phyloP scores from a whole-genome alignment of 2,329 filamentous ascomycete genomes.

The Fusarium tuaranense region DNA sequence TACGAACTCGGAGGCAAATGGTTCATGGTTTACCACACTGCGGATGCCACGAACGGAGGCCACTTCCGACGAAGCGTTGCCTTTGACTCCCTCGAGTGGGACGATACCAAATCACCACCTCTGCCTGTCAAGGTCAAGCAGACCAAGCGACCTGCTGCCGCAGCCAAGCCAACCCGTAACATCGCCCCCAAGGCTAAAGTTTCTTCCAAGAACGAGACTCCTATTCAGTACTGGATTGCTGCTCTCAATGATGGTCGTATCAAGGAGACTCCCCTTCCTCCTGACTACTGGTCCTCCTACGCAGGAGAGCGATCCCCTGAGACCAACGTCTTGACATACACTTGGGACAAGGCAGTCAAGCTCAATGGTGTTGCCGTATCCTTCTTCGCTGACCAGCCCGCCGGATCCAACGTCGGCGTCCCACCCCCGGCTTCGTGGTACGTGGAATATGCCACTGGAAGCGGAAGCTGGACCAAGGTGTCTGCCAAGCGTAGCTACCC shows the following conservation, averaged over 20 bases:
- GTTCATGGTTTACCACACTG: slow-evolving; percentile 52
- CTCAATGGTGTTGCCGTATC: slow-evolving; percentile 47
- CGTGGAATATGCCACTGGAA: slow-evolving; percentile 40
- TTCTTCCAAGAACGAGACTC: slow-evolving; percentile 43
- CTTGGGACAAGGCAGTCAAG: slow-evolving; percentile 45
- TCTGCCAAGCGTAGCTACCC: not conserved
- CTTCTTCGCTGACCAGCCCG: slow-evolving; percentile 48
- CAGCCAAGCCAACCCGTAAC: slow-evolving; percentile 47
- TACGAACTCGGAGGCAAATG: slow-evolving; percentile 45
- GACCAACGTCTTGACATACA: slow-evolving; percentile 47
- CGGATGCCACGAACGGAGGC: slow-evolving; percentile 48
- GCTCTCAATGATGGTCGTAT: slow-evolving; percentile 50
- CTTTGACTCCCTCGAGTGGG: slow-evolving; percentile 49
- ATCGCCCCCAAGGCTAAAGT: slow-evolving; percentile 46
- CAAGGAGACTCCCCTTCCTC: slow-evolving; percentile 48
- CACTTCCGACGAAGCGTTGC: slow-evolving; percentile 53
- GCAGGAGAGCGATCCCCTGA: slow-evolving; percentile 46
- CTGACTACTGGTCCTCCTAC: slow-evolving; percentile 54
- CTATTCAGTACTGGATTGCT: slow-evolving; percentile 53
- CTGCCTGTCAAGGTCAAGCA: slow-evolving; percentile 46
- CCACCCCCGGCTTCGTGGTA: slow-evolving; percentile 46
- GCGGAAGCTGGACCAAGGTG: slow-evolving; percentile 32
- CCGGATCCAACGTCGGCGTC: slow-evolving; percentile 46
- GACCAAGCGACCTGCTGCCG: slow-evolving; percentile 41
- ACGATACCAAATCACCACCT: slow-evolving; percentile 45